phyloP scores from a whole-genome alignment of 1,139 yeast species.

The Pichia sp. region DNA sequence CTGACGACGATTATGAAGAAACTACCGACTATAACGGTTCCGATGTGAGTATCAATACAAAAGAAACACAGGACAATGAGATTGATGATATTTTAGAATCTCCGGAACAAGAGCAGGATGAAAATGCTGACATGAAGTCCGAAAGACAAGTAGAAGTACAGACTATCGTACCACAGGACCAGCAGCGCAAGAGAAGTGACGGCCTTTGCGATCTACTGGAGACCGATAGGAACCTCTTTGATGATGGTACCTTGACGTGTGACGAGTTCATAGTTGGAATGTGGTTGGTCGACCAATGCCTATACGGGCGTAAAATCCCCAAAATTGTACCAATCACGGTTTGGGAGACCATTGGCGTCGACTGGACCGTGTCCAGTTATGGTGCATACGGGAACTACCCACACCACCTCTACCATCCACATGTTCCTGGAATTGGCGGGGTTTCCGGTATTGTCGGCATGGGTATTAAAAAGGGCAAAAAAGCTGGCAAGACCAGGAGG shows the following conservation, averaged over 20 bases:
- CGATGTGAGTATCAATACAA: not conserved
- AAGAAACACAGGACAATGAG: not conserved
- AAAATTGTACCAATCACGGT: conserved; percentile 50
- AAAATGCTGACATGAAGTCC: not conserved
- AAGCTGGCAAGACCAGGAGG: conserved; percentile 5
- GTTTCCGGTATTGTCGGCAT: conserved; percentile 7
- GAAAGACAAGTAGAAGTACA: not conserved
- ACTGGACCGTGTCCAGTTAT: conserved; percentile 5
- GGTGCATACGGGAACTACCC: not conserved
- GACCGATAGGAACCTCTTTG: conserved; percentile 13
- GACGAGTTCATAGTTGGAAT: conserved; percentile 86
- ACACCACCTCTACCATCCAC: conserved; percentile 5
- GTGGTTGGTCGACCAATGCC: conserved; percentile 94
- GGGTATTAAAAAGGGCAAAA: conserved; percentile 6
- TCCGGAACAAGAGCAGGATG: not conserved
- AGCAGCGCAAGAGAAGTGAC: not conserved
- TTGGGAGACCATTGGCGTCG: conserved; percentile 42
- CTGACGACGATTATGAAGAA: not conserved
- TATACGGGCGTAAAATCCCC: conserved; percentile 91
- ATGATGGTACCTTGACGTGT: conserved; percentile 72
- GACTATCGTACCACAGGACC: not conserved
- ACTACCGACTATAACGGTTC: not conserved
- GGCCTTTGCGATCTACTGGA: conserved; percentile 2
- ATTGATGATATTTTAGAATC: not conserved
- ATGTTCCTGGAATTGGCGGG: not conserved